Conservation (phyloP, 2,329 filamentous ascomycete species). For the Nemania sp. region DNA sequence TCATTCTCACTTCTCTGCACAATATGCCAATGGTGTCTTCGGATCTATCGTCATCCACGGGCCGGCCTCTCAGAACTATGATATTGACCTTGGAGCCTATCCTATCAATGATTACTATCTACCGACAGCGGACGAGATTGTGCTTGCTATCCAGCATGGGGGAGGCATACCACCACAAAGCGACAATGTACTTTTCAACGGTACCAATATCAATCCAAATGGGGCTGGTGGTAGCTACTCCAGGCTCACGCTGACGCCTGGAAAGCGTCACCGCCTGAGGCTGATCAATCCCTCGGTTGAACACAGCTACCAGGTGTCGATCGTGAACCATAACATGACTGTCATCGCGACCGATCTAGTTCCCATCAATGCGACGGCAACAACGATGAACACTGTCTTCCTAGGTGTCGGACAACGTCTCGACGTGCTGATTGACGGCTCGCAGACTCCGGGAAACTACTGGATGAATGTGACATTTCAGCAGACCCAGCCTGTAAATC, state of each 20-base stretch:
- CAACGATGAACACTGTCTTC: slow-evolving; percentile 51
- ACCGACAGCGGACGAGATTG: slow-evolving; percentile 37
- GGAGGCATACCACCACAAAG: slow-evolving; percentile 29
- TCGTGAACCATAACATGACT: slow-evolving; percentile 55
- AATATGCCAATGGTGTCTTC: slow-evolving; percentile 51
- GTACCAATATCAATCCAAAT: slow-evolving; percentile 42
- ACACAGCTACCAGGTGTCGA: slow-evolving; percentile 54
- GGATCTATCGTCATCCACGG: slow-evolving; percentile 53
- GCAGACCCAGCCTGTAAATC: slow-evolving; percentile 19
- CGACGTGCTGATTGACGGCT: slow-evolving; percentile 51
- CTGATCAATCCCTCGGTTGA: slow-evolving; percentile 55
- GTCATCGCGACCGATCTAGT: slow-evolving; percentile 60
- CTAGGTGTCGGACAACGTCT: slow-evolving; percentile 53
- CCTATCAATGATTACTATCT: slow-evolving; percentile 59
- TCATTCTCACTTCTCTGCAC: slow-evolving; percentile 50
- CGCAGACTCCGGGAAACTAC: slow-evolving; percentile 36
- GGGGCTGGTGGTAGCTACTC: slow-evolving; percentile 39
- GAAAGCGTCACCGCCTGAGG: slow-evolving; percentile 52
- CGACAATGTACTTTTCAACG: slow-evolving; percentile 50
- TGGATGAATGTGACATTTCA: slow-evolving; percentile 41
- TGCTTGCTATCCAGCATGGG: slow-evolving; percentile 21
- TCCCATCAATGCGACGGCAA: slow-evolving; percentile 56
- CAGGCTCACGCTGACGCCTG: slow-evolving; percentile 40
- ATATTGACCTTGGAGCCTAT: slow-evolving; percentile 55
- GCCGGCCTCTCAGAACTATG: slow-evolving; percentile 46